Base-by-base conservation (phyloP, 306 rosid species). In the Medicago arabica region DNA sequence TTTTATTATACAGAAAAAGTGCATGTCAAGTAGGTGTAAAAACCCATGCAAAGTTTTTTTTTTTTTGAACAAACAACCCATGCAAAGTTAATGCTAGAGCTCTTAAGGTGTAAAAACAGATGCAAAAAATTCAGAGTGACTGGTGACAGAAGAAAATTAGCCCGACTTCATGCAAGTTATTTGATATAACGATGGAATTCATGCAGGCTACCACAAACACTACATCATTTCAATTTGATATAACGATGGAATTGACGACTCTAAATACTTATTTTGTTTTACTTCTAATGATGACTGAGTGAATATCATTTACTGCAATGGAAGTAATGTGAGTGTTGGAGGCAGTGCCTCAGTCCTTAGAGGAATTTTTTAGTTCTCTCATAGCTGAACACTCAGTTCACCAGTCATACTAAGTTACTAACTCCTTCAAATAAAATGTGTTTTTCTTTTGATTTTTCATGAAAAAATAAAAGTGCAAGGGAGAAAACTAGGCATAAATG, bases 231-330 rank as follows among this genome's bases (percentile, higher is more conserved):
- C 28, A 55, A 16, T 76, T 54, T 18, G 19, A 66, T 19, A 66
- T 51, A 31, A 53, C 31, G 31, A 28, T 28, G 31, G 31, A 28
- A 28, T 28, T 67, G 23, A 68, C 57, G 51, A 28, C 5, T 18
- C 21, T 25, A 31, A 44, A 54, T 28, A 25, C 31, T 28, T 28
- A 28, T 28, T 28, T 28, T 28, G 31, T 28, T 3, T 28, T 28
- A 28, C 0, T 28, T 28, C 31, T 28, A 28, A 28, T 28, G 4
- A 4, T 28, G 4, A 28, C 31, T 3, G 13, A 51, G 58, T n/a
- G 69, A 36, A n/a, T 19, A 61, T 31, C 31, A 34, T 72, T 80
- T 46, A 68, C 19, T 25, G 17, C 79, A 74, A 36, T 51, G 17
- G n/a, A 44, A 53, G 63, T 54, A 31, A 7, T 59, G 18, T 31